Conservation (phyloP, 495 filamentous ascomycete species). For the Tuber melanosporum region DNA sequence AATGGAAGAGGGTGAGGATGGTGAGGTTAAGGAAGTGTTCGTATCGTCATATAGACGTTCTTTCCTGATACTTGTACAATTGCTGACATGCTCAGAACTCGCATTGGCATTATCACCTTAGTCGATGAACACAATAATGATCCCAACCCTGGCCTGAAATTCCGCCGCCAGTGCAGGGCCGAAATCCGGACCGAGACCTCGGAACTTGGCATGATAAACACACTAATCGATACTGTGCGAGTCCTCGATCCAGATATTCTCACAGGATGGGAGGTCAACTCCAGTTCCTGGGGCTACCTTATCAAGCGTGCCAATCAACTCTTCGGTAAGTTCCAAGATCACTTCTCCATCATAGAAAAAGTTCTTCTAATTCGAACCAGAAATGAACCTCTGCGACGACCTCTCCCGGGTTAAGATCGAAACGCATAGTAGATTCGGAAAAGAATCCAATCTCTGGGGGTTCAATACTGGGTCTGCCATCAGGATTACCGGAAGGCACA, state of each 20-base stretch:
- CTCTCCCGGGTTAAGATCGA: conserved; percentile 66
- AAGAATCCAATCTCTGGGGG: conserved; percentile 82
- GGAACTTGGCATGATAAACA: conserved; percentile 76
- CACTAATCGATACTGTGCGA: conserved; percentile 79
- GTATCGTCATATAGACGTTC: neutral
- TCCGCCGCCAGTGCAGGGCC: conserved; percentile 50
- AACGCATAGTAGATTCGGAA: conserved; percentile 73
- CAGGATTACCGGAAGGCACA: conserved; percentile 80
- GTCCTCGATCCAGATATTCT: conserved; percentile 83
- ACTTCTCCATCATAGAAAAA: neutral
- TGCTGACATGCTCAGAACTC: conserved; percentile 42
- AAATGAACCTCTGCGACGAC: conserved; percentile 83
- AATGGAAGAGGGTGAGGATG: conserved; percentile 53
- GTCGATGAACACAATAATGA: conserved; percentile 55
- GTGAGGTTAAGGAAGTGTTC: conserved; percentile 48
- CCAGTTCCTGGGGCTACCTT: conserved; percentile 87
- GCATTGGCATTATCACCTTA: conserved; percentile 59
- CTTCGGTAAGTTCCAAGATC: conserved; percentile 50
- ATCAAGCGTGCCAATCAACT: conserved; percentile 80
- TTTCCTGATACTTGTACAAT: neutral
- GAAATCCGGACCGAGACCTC: conserved; percentile 66
- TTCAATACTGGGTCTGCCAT: conserved; percentile 86
- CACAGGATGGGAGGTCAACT: conserved; percentile 92
- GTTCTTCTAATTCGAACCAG: conserved; percentile 24
- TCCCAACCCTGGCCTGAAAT: conserved; percentile 41